Percentiles rank a stretch among this genome's conserved stretches.
phyloP scores from a whole-genome alignment of 1,139 yeast species.

The Taphrina communis region DNA sequence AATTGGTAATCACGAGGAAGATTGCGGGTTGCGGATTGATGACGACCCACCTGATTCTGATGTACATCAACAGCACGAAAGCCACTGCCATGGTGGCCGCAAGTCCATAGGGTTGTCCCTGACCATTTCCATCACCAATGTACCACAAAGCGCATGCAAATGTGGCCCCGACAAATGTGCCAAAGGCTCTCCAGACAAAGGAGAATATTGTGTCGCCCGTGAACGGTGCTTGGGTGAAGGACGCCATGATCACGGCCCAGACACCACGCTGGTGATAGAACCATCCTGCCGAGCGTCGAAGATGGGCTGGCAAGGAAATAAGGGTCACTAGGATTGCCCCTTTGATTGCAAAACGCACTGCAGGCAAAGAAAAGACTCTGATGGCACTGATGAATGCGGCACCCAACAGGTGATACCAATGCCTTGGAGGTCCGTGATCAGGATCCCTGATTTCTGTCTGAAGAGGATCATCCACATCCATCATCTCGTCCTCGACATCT shows the following conservation, averaged over 20 bases:
- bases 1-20: slow-evolving; percentile 49
- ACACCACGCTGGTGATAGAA: slow-evolving; percentile 50
- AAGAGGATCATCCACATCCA: slow-evolving; percentile 44
- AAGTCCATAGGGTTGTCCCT: slow-evolving; percentile 48
- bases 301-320: slow-evolving; percentile 49
- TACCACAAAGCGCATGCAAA: slow-evolving; percentile 53
- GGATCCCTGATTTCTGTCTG: slow-evolving; percentile 49
- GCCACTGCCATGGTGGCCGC: slow-evolving; percentile 50
- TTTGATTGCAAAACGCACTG: slow-evolving; percentile 48
- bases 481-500: slow-evolving; percentile 49
- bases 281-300: slow-evolving; percentile 48
- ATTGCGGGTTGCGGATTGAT: slow-evolving; percentile 50
- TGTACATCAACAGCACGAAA: slow-evolving; percentile 48
- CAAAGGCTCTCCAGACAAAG: slow-evolving; percentile 48
- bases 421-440: slow-evolving; percentile 51
- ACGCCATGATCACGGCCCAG: slow-evolving; percentile 52
- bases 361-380: slow-evolving; percentile 45
- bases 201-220: slow-evolving; percentile 53
- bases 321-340: slow-evolving; percentile 48
- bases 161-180: slow-evolving; percentile 50
- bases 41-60: slow-evolving; percentile 51
- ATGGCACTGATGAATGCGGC: slow-evolving; percentile 42
- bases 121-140: slow-evolving; percentile 48
- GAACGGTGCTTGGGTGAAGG: slow-evolving; percentile 49
- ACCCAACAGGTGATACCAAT: slow-evolving; percentile 49